Evolutionary conservation across 371 early-diverging fungal species (phyloP).

Genomic region (Cokeromyces recurvatus): DNA sequence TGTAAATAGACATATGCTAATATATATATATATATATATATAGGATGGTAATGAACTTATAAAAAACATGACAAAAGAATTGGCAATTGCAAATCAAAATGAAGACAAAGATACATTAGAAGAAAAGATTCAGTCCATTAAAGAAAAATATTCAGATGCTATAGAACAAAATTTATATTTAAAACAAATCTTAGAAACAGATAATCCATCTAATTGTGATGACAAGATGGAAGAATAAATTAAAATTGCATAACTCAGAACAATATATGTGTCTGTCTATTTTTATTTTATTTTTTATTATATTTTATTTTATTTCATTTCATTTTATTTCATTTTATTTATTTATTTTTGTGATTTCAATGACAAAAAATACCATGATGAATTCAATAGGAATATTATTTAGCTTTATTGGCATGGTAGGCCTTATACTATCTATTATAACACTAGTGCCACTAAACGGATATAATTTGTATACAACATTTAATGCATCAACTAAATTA

Average conservation of each 20-base stretch:
- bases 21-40: background rate
- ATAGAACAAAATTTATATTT: slow-evolving; percentile 51
- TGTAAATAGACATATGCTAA: background rate
- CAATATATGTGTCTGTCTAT: no score
- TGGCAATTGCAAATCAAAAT: slow-evolving; percentile 22
- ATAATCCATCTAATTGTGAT: background rate
- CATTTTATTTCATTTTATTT: slow-evolving; percentile 1
- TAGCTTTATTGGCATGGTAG: slow-evolving; percentile 22
- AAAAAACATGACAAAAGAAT: slow-evolving; percentile 29
- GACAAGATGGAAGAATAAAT: background rate
- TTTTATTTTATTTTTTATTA: no score
- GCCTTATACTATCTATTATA: slow-evolving; percentile 17
- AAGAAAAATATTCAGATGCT: slow-evolving; percentile 31
- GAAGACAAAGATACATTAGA: slow-evolving; percentile 22
- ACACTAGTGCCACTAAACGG: slow-evolving; percentile 18
- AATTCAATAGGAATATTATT: slow-evolving; percentile 9
- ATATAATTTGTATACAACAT: slow-evolving; percentile 14
- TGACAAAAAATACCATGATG: background rate
- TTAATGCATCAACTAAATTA: slow-evolving; percentile 4
- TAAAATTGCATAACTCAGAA: background rate
- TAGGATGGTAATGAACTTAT: slow-evolving; percentile 4
- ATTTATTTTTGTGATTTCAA: background rate
- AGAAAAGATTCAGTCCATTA: slow-evolving; percentile 21
- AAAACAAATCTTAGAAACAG: slow-evolving; percentile 12
- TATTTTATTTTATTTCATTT: background rate